phyloP scores from a whole-genome alignment of 495 filamentous ascomycete species.

The Physcia stellaris region DNA sequence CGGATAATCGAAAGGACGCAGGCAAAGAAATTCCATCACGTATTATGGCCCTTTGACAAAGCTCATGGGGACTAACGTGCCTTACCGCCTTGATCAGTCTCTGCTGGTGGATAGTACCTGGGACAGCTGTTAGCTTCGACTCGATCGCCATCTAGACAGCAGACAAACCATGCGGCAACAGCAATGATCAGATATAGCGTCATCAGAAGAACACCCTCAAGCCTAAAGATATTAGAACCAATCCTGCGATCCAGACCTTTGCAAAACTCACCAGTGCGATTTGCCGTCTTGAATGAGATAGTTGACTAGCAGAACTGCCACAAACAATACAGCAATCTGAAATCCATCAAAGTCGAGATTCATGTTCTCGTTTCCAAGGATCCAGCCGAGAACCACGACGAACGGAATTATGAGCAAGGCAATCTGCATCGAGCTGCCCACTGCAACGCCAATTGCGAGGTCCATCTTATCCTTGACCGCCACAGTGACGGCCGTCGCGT shows the following conservation, averaged over 20 bases:
- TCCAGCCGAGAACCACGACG: conserved; percentile 70
- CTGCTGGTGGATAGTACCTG: too few species aligned
- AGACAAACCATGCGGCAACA: conserved; percentile 40
- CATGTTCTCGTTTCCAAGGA: conserved; percentile 54
- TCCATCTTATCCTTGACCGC: conserved; percentile 89
- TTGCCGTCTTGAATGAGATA: conserved; percentile 59
- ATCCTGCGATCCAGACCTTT: neutral
- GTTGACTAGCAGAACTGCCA: conserved; percentile 66
- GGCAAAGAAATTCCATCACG: too few species aligned
- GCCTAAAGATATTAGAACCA: conserved; percentile 30
- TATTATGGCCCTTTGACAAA: too few species aligned
- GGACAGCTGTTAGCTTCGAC: too few species aligned
- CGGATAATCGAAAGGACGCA: too few species aligned
- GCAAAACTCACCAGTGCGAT: conserved; percentile 32
- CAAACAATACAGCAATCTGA: conserved; percentile 68
- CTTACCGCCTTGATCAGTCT: too few species aligned
- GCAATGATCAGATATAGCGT: conserved; percentile 66
- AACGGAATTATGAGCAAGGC: conserved; percentile 67
- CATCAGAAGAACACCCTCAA: conserved; percentile 63
- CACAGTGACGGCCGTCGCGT: conserved; percentile 76
- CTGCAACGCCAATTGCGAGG: conserved; percentile 68
- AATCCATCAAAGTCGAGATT: conserved; percentile 70
- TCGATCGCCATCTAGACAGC: too few species aligned
- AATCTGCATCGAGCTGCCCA: conserved; percentile 81
- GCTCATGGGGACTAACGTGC: too few species aligned